These are phyloP conservation scores for Atkinsonella texensis DNA, from an alignment of 2,329 filamentous ascomycete species.

Conservation along the genomic window DNA sequence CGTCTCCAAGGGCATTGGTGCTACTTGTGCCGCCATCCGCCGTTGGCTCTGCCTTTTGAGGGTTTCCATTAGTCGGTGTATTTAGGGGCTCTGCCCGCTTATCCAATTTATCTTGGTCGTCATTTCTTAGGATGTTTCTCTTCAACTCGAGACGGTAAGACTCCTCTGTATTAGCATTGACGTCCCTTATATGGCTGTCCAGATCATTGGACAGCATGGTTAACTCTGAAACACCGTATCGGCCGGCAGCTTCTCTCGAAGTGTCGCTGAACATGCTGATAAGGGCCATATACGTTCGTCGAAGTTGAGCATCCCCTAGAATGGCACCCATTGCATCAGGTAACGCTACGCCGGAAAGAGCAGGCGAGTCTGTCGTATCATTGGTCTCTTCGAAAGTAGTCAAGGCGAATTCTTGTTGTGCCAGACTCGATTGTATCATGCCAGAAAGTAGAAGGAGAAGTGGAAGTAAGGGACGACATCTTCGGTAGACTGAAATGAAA, in stretches of 20 bases:
- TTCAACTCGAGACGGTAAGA: constrained; percentile 4
- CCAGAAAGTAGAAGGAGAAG: background rate
- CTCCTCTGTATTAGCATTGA: constrained; percentile 8
- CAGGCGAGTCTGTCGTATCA: background rate
- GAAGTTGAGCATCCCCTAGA: constrained; percentile 3
- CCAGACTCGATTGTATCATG: background rate
- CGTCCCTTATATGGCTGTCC: constrained; percentile 5
- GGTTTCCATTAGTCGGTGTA: too few species aligned
- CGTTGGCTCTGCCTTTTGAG: background rate
- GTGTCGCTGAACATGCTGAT: constrained; percentile 9
- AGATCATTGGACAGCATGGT: constrained; percentile 7
- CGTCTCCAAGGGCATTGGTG: background rate
- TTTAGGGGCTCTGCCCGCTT: background rate
- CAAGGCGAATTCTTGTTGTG: background rate
- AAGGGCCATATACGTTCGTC: constrained; percentile 9
- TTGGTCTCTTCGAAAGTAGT: background rate
- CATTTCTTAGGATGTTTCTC: background rate
- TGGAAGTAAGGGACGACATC: background rate
- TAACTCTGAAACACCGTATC: constrained; percentile 7
- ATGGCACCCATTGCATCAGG: background rate
- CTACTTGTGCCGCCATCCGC: background rate
- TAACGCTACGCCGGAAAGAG: background rate
- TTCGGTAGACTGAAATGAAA: background rate
- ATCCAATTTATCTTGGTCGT: background rate
- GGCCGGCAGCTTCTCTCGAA: constrained; percentile 5